phyloP scores from a whole-genome alignment of 768 basidiomycete genomes.

The Leccinum boreale region DNA sequence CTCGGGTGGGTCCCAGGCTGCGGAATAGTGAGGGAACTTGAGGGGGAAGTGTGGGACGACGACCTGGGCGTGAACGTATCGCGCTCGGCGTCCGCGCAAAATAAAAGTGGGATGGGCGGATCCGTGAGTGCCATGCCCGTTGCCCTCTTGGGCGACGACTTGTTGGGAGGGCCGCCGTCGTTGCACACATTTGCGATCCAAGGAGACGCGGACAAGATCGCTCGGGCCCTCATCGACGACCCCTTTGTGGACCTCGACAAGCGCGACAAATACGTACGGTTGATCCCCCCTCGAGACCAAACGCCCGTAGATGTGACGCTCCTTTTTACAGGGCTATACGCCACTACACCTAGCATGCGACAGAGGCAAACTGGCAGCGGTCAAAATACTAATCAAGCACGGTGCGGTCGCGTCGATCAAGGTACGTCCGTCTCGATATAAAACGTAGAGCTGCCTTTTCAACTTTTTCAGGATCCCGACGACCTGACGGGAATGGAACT shows the following conservation, averaged over 20 bases:
- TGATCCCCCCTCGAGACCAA: background rate
- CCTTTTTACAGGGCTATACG: slow-evolving; percentile 69
- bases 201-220: slow-evolving; percentile 47
- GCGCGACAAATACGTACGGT: slow-evolving; percentile 70
- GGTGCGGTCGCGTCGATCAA: slow-evolving; percentile 66
- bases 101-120: slow-evolving; percentile 47
- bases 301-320: slow-evolving; percentile 2
- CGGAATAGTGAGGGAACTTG: slow-evolving; percentile 1
- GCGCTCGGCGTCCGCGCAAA: slow-evolving; percentile 19
- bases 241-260: slow-evolving; percentile 51
- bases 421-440: slow-evolving; percentile 37
- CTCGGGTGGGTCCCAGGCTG: slow-evolving; percentile 63
- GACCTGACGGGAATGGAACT: slow-evolving; percentile 58
- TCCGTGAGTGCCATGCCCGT: slow-evolving; percentile 58
- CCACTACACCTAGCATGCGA: slow-evolving; percentile 86
- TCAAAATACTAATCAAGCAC: slow-evolving; percentile 52
- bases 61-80: slow-evolving; percentile 31
- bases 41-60: slow-evolving; percentile 44
- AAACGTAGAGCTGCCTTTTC: background rate
- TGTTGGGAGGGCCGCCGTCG: slow-evolving; percentile 36
- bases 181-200: slow-evolving; percentile 64
- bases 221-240: slow-evolving; percentile 40
- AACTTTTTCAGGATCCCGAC: slow-evolving; percentile 57
- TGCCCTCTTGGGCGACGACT: slow-evolving; percentile 36
- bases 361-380: slow-evolving; percentile 61